Percentiles rank a stretch among this genome's conserved stretches.
These are phyloP conservation scores for Hygrophoropsis aurantiaca DNA, from an alignment of 768 basidiomycete genomes.

Conservation along the genomic window DNA sequence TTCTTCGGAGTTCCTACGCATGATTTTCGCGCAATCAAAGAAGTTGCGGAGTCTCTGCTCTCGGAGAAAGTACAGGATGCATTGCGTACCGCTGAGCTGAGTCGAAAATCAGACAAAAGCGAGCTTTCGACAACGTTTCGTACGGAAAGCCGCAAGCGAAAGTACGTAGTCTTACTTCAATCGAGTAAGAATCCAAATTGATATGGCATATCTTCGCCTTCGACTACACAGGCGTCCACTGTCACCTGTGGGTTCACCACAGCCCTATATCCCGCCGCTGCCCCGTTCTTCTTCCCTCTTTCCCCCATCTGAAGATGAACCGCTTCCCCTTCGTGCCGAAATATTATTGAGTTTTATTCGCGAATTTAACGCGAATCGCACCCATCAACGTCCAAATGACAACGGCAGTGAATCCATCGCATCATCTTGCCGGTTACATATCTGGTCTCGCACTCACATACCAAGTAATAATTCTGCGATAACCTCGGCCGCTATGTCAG, in stretches of 20 bases:
- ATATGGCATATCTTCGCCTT: not conserved
- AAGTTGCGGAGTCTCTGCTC: conserved; percentile 45
- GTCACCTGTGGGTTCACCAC: conserved; percentile 58
- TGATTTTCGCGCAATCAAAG: conserved; percentile 48
- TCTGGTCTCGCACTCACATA: conserved; percentile 46
- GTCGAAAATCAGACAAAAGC: conserved; percentile 51
- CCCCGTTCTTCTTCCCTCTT: conserved; percentile 40
- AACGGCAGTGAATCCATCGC: not conserved
- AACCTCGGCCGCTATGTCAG: conserved; percentile 1
- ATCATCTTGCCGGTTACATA: conserved; percentile 46
- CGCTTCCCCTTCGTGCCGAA: conserved; percentile 40
- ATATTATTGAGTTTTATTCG: conserved; percentile 55
- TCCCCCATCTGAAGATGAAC: conserved; percentile 37
- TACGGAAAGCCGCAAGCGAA: conserved; percentile 54
- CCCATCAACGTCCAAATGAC: conserved; percentile 9
- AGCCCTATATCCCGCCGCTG: conserved; percentile 50
- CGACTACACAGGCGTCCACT: conserved; percentile 41
- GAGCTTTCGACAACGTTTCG: conserved; percentile 47
- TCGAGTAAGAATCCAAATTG: not conserved
- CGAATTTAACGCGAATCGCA: conserved; percentile 47
- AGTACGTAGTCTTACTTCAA: conserved; percentile 38
- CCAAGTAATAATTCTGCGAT: conserved; percentile 9
- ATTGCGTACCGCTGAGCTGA: conserved; percentile 51
- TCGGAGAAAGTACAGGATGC: conserved; percentile 60
- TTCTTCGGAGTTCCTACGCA: conserved; percentile 27